phyloP scores from a whole-genome alignment of 257 asterid genomes.

The Nemophila menziesii region DNA sequence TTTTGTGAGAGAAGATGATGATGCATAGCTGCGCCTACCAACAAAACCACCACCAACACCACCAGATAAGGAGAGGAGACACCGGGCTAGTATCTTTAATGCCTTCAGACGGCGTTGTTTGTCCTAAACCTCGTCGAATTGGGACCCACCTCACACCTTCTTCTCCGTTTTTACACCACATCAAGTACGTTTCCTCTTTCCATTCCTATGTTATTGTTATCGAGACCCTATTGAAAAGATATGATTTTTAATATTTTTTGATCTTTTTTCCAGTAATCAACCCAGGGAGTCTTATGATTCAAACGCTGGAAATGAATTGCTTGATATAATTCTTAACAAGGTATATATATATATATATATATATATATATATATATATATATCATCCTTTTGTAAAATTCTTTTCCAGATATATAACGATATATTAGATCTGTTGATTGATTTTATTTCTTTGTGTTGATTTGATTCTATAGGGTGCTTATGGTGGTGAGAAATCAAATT shows the following conservation, averaged over 20 bases:
- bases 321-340: constrained; percentile 44
- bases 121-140: constrained; percentile 45
- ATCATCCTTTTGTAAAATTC: background rate
- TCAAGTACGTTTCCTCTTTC: constrained; percentile 12
- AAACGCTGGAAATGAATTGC: constrained; percentile 37
- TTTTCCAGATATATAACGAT: too few species aligned
- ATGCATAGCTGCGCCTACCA: constrained; percentile 39
- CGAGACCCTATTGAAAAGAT: background rate
- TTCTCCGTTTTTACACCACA: constrained; percentile 14
- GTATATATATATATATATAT: too few species aligned
- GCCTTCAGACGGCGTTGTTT: constrained; percentile 25
- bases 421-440: background rate
- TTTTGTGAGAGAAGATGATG: constrained; percentile 4
- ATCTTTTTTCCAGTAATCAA: constrained; percentile 16
- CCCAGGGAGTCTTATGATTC: constrained; percentile 34
- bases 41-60: background rate
- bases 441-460: background rate
- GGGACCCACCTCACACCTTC: constrained; percentile 13
- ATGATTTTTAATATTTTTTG: background rate
- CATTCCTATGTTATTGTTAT: background rate
- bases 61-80: too few species aligned
- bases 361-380: background rate
- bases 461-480: constrained; percentile 10
- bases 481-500: constrained; percentile 21
- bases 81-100: background rate